phyloP scores from a whole-genome alignment of 2,329 filamentous ascomycete genomes.

The Microdochium bolleyi region DNA sequence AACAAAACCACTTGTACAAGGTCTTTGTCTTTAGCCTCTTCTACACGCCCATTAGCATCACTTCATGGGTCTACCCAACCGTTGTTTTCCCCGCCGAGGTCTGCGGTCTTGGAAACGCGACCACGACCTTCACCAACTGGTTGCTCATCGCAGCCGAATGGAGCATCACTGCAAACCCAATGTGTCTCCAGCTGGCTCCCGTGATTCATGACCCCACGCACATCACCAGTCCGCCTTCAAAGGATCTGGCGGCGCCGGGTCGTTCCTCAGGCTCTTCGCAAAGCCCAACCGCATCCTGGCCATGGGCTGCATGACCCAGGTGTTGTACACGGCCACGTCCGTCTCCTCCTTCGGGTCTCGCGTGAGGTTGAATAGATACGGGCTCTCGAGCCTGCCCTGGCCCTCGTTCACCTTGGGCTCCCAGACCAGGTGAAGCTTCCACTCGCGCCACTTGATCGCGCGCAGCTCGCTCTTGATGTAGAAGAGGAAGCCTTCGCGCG shows the following conservation, averaged over 20 bases:
- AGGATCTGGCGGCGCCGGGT: constrained; percentile 22
- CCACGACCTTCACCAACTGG: no score
- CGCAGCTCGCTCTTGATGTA: constrained; percentile 26
- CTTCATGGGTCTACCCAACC: no score
- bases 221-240: constrained; percentile 11
- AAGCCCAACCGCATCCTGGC: constrained; percentile 15
- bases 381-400: constrained; percentile 18
- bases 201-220: no score
- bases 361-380: constrained; percentile 21
- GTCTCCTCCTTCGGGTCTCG: constrained; percentile 24
- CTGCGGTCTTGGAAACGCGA: no score
- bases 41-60: no score
- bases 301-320: constrained; percentile 24
- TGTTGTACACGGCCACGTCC: constrained; percentile 19
- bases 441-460: constrained; percentile 24
- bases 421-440: constrained; percentile 25
- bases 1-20: no score
- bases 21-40: no score
- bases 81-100: no score
- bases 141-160: no score
- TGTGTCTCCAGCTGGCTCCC: no score
- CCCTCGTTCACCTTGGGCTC: constrained; percentile 24
- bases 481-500: constrained; percentile 19
- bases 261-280: constrained; percentile 16
- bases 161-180: no score